Evolutionary conservation across 805 yeast species (phyloP).

Genomic region (Teunomyces aglyptinius): DNA sequence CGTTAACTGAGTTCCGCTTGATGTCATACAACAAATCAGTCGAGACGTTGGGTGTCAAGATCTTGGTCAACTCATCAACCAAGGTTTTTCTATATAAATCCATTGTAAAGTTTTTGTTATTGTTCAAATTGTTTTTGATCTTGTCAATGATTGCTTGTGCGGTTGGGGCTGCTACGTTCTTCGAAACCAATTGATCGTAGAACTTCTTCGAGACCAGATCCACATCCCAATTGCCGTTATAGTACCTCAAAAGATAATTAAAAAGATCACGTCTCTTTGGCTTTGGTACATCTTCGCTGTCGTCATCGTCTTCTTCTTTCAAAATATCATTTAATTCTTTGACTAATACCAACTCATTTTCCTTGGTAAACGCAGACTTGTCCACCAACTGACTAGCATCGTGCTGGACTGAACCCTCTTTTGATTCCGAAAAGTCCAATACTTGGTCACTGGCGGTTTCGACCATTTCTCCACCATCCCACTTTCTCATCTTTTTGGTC

Average conservation of each 20-base stretch:
- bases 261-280: constrained; percentile 24
- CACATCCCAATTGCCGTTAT: constrained; percentile 46
- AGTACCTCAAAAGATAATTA: constrained; percentile 34
- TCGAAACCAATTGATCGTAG: constrained; percentile 73
- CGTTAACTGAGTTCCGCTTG: constrained; percentile 38
- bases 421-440: constrained; percentile 34
- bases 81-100: constrained; percentile 62
- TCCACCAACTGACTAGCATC: constrained; percentile 16
- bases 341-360: constrained; percentile 40
- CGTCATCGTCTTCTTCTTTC: constrained; percentile 30
- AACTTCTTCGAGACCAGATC: constrained; percentile 62
- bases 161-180: constrained; percentile 89
- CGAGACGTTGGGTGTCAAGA: constrained; percentile 89
- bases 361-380: constrained; percentile 32
- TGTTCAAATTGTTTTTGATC: constrained; percentile 64
- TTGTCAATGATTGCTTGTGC: constrained; percentile 69
- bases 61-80: constrained; percentile 67
- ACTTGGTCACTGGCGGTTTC: constrained; percentile 21
- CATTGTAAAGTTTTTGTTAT: constrained; percentile 70
- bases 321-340: constrained; percentile 41
- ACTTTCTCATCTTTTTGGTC: constrained; percentile 41
- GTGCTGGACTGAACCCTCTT: constrained; percentile 7
- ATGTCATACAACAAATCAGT: constrained; percentile 84
- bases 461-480: constrained; percentile 40
- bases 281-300: constrained; percentile 17